phyloP scores from a whole-genome alignment of 2,329 filamentous ascomycete genomes.

The Clonostachys solani region DNA sequence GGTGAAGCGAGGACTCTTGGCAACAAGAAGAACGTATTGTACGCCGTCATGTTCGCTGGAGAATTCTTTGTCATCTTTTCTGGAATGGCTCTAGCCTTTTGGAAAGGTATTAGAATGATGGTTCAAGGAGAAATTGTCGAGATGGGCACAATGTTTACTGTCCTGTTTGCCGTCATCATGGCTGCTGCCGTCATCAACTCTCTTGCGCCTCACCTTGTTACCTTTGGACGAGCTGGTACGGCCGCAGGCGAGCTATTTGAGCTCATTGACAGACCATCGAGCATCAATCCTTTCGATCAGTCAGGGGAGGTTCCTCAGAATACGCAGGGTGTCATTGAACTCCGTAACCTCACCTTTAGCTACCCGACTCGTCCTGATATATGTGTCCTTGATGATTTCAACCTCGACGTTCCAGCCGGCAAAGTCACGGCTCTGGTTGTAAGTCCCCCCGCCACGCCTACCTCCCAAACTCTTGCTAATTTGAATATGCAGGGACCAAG shows the following conservation, averaged over 20 bases:
- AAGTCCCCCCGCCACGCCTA: no score
- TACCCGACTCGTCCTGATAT: conserved; percentile 53
- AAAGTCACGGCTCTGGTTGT: conserved; percentile 48
- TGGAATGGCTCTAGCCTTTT: conserved; percentile 44
- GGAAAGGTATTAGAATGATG: conserved; percentile 45
- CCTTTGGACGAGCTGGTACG: conserved; percentile 38
- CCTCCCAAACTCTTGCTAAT: no score
- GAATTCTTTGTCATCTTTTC: conserved; percentile 44
- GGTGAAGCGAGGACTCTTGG: conserved; percentile 31
- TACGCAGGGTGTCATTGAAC: conserved; percentile 38
- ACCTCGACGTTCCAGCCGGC: conserved; percentile 35
- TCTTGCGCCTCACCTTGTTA: conserved; percentile 40
- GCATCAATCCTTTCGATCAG: conserved; percentile 34
- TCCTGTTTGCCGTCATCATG: conserved; percentile 42
- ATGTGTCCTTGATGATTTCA: conserved; percentile 34
- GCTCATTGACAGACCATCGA: conserved; percentile 38
- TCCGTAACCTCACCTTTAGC: conserved; percentile 43
- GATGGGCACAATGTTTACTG: conserved; percentile 43
- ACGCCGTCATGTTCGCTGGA: conserved; percentile 34
- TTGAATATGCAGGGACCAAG: conserved; percentile 33
- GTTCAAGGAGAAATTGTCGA: conserved; percentile 34
- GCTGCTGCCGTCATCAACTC: conserved; percentile 38
- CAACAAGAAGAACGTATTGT: conserved; percentile 35
- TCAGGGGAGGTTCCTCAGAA: conserved; percentile 20
- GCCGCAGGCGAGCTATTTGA: conserved; percentile 41